A percentile compares a stretch with the other conserved stretches of the same genome.
Conservation (phyloP, 257 asterid species). For the Gardenia jasminoides region DNA sequence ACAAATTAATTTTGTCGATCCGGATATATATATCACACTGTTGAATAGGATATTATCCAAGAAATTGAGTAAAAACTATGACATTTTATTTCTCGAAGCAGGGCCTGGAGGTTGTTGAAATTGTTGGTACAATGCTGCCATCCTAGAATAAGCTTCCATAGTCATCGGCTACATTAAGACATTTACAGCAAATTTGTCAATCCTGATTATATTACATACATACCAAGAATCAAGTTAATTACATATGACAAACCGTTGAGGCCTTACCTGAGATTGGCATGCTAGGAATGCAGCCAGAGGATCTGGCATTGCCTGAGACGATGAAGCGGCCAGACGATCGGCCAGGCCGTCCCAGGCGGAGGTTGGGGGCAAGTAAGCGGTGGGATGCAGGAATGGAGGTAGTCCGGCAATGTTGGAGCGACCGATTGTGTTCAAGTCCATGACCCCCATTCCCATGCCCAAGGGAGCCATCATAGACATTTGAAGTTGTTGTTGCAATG, state of each 20-base stretch:
- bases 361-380: conserved; percentile 45
- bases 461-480: conserved; percentile 67
- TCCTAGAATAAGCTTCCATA: conserved; percentile 56
- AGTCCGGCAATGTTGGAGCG: conserved; percentile 38
- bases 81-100: conserved; percentile 26
- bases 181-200: background rate
- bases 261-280: conserved; percentile 59
- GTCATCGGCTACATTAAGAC: conserved; percentile 53
- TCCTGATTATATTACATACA: background rate
- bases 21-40: too few relatives aligned
- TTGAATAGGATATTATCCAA: background rate
- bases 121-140: conserved; percentile 72
- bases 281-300: conserved; percentile 50
- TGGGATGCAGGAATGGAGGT: conserved; percentile 24
- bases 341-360: conserved; percentile 56
- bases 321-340: conserved; percentile 26
- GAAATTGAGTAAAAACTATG: background rate
- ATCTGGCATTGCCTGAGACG: conserved; percentile 38
- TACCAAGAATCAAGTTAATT: too few relatives aligned
- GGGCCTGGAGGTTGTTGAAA: conserved; percentile 47
- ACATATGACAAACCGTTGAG: background rate
- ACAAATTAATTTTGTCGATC: background rate
- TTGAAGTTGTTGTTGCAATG: conserved; percentile 77
- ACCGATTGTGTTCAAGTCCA: conserved; percentile 53
- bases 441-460: conserved; percentile 51